phyloP scores from a whole-genome alignment of 768 basidiomycete species.

The Omphalotus guepiniiformis region DNA sequence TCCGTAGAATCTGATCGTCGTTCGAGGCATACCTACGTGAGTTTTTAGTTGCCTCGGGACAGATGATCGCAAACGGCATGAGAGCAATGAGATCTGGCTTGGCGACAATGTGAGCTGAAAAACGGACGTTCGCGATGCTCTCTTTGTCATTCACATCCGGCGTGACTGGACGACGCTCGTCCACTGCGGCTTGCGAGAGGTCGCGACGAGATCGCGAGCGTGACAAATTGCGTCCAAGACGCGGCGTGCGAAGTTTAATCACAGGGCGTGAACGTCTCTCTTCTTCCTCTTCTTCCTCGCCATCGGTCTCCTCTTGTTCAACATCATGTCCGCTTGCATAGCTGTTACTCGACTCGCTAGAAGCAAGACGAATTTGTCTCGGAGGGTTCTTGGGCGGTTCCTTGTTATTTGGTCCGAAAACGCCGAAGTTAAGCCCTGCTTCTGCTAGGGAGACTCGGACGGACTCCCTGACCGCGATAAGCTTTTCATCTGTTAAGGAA shows the following conservation, averaged over 20 bases:
- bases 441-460: conserved; percentile 64
- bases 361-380: conserved; percentile 26
- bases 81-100: conserved; percentile 53
- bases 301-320: conserved; percentile 22
- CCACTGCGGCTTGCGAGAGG: conserved; percentile 53
- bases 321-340: conserved; percentile 21
- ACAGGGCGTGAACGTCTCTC: conserved; percentile 67
- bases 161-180: conserved; percentile 51
- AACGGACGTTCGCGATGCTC: conserved; percentile 71
- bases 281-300: conserved; percentile 35
- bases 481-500: conserved; percentile 76
- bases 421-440: conserved; percentile 71
- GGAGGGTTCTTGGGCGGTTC: conserved; percentile 20
- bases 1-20: conserved; percentile 25
- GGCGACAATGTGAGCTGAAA: conserved; percentile 66
- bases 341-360: conserved; percentile 9
- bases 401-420: conserved; percentile 48
- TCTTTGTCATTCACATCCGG: conserved; percentile 61
- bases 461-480: conserved; percentile 65
- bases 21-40: conserved; percentile 33
- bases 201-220: conserved; percentile 75
- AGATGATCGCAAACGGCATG: conserved; percentile 78
- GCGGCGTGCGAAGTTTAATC: conserved; percentile 63
- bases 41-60: conserved; percentile 55
- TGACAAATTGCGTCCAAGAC: conserved; percentile 44